Evolutionary conservation across 768 basidiomycete genomes (phyloP).

Genomic region (Boletus reticuloceps): DNA sequence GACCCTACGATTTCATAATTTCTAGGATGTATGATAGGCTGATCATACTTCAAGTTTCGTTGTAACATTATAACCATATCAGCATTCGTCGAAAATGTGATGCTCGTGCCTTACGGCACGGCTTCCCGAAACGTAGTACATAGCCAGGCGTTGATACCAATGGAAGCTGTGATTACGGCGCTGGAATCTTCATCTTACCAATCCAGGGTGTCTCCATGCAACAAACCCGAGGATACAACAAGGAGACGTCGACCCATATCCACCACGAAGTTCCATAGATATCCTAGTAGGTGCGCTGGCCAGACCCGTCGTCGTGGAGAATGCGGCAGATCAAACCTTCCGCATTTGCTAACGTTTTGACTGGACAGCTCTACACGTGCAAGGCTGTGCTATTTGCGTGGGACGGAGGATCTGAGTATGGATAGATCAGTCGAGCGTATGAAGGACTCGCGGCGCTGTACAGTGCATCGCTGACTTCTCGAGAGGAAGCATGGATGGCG

Average conservation of each 20-base stretch:
- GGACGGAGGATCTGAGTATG: background rate
- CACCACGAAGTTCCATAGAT: background rate
- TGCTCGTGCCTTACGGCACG: slow-evolving; percentile 4
- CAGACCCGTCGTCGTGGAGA: background rate
- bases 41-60: background rate
- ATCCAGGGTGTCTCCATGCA: background rate
- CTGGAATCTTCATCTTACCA: background rate
- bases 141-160: slow-evolving; percentile 9
- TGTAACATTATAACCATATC: background rate
- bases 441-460: background rate
- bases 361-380: background rate
- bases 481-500: background rate
- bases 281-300: background rate
- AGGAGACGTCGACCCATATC: background rate
- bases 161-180: slow-evolving; percentile 4
- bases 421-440: background rate
- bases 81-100: background rate
- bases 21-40: background rate
- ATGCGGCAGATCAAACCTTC: background rate
- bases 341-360: background rate
- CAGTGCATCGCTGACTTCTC: slow-evolving; percentile 2
- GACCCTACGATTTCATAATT: background rate
- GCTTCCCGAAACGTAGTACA: background rate
- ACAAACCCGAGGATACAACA: background rate
- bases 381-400: background rate